Evolutionary conservation across 441 rosid species (phyloP), one percentile per base, ranked within the genome.

Genomic region (Omphalea diandra): DNA sequence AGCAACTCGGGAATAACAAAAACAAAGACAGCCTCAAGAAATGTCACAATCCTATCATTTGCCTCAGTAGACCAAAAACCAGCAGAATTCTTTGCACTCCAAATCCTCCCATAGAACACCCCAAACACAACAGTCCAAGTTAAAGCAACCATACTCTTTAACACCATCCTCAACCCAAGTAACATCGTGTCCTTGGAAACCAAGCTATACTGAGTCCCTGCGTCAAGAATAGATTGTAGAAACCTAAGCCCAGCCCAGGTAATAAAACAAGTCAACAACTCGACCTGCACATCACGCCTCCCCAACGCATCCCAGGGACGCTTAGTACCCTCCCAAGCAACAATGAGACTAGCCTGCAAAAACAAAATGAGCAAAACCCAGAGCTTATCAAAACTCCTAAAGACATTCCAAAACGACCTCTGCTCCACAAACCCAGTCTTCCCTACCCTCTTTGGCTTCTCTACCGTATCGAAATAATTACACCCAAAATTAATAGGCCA

Each of bases 341-440:
- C 91, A 60, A 94, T 86, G 35, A 91, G 68, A 26, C 91, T 89
- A 2, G 91, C 93, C 80, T 91, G 98, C 58, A 94, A 79, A 70
- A 81, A 91, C 86, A 94, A 65, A 68, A 87, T 78, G 80, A 94
- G 79, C 95, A 91, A 81, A 76, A 94, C 90, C 97, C 97, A 94
- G 24, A 91, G 79, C 80, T 96, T 77, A 54, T 94, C 97, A 71
- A 94, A 94, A 65, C 97, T 94, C 84, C 98, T 67, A 75, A 75
- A 84, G 64, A 91, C 75, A 52, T 91, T 91, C 85, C 90, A 88
- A 65, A 94, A 94, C 47, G 98, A 87, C 85, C 98, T 83, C 54
- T 90, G 91, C 86, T 94, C 98, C 67, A 94, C 97, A 52, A 94
- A 94, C 14, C 98, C 98, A 0, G 97, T 94, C 79, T 94, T 94